Evolutionary conservation across 2,329 filamentous ascomycete species (phyloP), one percentile per base, ranked within the genome.

Genomic region (Sclerotiophoma versabilis): DNA sequence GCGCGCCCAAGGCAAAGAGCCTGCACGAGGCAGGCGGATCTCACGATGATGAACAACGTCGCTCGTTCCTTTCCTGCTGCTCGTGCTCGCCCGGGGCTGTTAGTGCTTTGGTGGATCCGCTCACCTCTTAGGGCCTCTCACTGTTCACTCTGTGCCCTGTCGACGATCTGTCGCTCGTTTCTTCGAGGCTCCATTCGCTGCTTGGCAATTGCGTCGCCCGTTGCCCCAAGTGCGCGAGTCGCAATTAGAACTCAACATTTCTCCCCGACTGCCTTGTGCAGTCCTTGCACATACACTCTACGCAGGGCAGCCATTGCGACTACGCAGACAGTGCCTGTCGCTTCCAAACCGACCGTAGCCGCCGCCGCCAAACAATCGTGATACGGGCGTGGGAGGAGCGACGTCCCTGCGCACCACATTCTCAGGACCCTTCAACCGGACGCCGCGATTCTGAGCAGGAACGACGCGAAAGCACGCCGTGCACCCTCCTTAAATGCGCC

Each of bases 161-260:
- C 41, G 45, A 41, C 45, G 45, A 54, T 46, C 51, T 54, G 45
- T 54, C 45, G 51, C 51, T 54, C 51, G 45, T 39, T 49, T 45
- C 51, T n/a, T 49, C 41, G 51, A 41, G 39, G 51, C 51, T 49
- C 51, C 27, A 44, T 54, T 54, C 46, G 51, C 39, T 45, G 50
- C 51, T 54, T 54, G 51, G 51, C 51, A 26, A 30, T 45, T 49
- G 51, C 51, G 51, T 49, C 36, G 51, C 45, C 51, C 45, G 22
- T 29, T 34, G 51, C 51, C 41, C 50, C 45, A 27, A 45, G 51
- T 54, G 51, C 38, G 39, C 45, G 33, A 54, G 51, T 54, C 39
- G 44, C 51, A 54, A 49, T 49, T 54, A 49, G 39, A 34, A 32
- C 51, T 54, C 51, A 54, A 54, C 51, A 49, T 41, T 54, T 49